Evolutionary conservation across 768 basidiomycete genomes (phyloP).

Genomic region (Suillus cothurnatus): DNA sequence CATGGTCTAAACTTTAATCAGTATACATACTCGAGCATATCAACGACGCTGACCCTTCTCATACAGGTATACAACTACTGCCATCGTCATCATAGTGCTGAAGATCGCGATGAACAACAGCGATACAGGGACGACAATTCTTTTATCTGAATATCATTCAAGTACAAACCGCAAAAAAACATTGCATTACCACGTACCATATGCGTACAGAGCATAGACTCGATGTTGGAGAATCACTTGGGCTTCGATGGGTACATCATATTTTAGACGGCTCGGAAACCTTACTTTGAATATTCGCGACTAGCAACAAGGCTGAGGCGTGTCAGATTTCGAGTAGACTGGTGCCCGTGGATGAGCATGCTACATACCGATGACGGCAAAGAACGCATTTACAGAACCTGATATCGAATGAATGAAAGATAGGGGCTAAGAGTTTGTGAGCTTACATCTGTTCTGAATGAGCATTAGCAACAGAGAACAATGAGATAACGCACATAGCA

Average conservation of each 20-base stretch:
- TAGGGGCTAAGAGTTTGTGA: not conserved
- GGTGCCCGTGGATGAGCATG: not conserved
- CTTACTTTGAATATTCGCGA: slow-evolving; percentile 11
- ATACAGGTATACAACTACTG: slow-evolving; percentile 1
- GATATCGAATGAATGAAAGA: not conserved
- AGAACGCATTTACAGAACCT: slow-evolving; percentile 7
- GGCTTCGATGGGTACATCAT: not conserved
- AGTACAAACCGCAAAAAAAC: too few species aligned
- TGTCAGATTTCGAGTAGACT: not conserved
- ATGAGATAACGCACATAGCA: slow-evolving; percentile 1
- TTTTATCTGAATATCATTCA: slow-evolving; percentile 2
- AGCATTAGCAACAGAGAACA: not conserved
- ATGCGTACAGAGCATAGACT: slow-evolving; percentile 6
- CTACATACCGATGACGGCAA: not conserved
- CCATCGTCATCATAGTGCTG: slow-evolving; percentile 7
- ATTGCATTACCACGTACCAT: slow-evolving; percentile 2
- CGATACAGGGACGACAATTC: slow-evolving; percentile 6
- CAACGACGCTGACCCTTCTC: not conserved
- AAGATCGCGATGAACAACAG: slow-evolving; percentile 5
- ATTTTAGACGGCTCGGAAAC: not conserved
- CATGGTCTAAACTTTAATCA: not conserved
- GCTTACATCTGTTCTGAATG: slow-evolving; percentile 1
- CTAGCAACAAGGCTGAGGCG: not conserved
- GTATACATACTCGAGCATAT: not conserved
- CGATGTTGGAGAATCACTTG: slow-evolving; percentile 12